A percentile compares a stretch with the other conserved stretches of the same genome.
Conservation (phyloP, 1,284 basidiomycete species). For the Agaricales sp. region DNA sequence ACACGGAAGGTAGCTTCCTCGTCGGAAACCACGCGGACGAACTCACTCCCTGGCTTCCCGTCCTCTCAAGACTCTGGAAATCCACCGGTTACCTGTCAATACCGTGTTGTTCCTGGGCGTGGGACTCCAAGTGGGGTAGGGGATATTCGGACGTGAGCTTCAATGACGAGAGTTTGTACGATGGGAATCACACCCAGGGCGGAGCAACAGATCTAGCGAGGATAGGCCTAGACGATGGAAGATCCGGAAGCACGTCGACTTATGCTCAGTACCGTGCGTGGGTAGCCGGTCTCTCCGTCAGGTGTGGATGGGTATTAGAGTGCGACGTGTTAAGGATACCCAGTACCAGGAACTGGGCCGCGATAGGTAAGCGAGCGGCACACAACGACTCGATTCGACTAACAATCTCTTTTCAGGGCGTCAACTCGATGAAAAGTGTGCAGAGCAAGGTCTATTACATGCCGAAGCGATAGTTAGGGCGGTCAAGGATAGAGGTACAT, state of each 20-base stretch:
- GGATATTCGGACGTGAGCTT: neutral
- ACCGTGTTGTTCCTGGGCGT: conserved; percentile 83
- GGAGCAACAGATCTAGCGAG: conserved; percentile 5
- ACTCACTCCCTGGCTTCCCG: conserved; percentile 82
- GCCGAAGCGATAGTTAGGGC: conserved; percentile 33
- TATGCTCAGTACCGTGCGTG: conserved; percentile 80
- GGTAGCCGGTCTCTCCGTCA: conserved; percentile 58
- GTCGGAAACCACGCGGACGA: conserved; percentile 97
- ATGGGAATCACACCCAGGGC: conserved; percentile 22
- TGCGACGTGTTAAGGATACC: conserved; percentile 84
- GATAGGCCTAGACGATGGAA: conserved; percentile 15
- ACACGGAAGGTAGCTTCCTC: conserved; percentile 42
- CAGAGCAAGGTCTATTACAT: conserved; percentile 25
- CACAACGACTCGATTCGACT: too few relatives aligned
- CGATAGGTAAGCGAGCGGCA: conserved; percentile 76
- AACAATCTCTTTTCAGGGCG: conserved; percentile 22
- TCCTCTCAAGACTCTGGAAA: conserved; percentile 49
- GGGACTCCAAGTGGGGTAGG: conserved; percentile 46
- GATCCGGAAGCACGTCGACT: conserved; percentile 18
- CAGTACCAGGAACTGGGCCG: conserved; percentile 87
- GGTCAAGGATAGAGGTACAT: conserved; percentile 46
- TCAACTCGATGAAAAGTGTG: conserved; percentile 14
- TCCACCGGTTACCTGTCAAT: conserved; percentile 80
- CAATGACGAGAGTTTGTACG: conserved; percentile 32
- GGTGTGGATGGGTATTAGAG: conserved; percentile 82